Evolutionary conservation across 148 eudicot genomes (phyloP), one percentile per base, ranked within the genome.

Genomic region (Chenopodium suecicum): DNA sequence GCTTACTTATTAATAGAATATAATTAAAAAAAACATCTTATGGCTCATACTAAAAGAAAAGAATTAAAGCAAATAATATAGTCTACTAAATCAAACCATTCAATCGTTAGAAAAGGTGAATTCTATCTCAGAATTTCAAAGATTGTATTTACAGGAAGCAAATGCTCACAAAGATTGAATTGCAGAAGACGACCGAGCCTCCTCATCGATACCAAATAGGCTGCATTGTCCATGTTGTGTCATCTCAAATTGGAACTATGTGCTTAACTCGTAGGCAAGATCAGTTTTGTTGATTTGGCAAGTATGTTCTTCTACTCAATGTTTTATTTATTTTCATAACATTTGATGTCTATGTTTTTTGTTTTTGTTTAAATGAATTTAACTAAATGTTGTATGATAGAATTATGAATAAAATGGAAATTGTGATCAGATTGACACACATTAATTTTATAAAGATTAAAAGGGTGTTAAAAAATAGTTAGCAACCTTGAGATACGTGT

Each of bases 251-350:
- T 73, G 92, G 85, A 13, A 56, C 80, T 82, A 75, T 86, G 67
- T 73, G 60, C 83, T 64, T 89, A 86, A 83, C 75, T 84, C 54
- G 78, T 84, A 72, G 91, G 92, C 60, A 92, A 92, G 91, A 90
- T 96, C 77, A 92, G 89, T 82, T 89, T 96, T 82, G 90, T 96
- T 62, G 99, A 96, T 81, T 89, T 96, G 83, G 97, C 98, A 86
- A 95, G 99, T 95, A 83, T 60, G 87, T 79, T 66, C 46, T 29
- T 73, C 29, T 12, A 60, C 47, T 72, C 50, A 4, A 31, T 67
- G 56, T 8, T 64, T 9, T 41, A 16, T 34, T 1, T 16, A 68
- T 10, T 34, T 68, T 25, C 74, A 70, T 19, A 20, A 19, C 22
- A 37, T 70, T 13, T 20, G 3, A 7, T 1, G 10, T 60, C 64